phyloP scores from a whole-genome alignment of 1,284 basidiomycete species.

The Trichosporon faecale region DNA sequence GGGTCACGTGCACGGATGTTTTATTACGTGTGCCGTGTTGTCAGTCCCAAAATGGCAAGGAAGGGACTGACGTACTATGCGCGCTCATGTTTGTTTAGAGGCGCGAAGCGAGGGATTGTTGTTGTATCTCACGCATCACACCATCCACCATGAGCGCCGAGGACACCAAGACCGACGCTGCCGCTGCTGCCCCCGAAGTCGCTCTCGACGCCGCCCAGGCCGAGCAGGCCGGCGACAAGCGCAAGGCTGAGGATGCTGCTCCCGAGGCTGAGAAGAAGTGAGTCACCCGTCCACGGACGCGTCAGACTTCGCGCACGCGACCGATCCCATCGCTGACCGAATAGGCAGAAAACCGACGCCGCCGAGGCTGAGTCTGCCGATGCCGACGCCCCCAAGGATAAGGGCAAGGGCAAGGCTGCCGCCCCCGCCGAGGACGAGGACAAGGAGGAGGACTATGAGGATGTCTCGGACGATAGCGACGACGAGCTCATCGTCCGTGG shows the following conservation, averaged over 20 bases:
- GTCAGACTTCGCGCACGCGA: too few species aligned
- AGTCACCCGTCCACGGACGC: slow-evolving; percentile 6
- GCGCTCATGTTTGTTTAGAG: slow-evolving; percentile 5
- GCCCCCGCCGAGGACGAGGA: slow-evolving; percentile 21
- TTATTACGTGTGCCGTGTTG: not conserved
- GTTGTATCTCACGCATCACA: not conserved
- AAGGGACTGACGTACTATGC: not conserved
- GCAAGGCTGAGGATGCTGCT: slow-evolving; percentile 33
- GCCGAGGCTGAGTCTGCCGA: slow-evolving; percentile 17
- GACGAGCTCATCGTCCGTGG: slow-evolving; percentile 36
- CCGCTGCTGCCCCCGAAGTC: slow-evolving; percentile 6
- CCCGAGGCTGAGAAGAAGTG: slow-evolving; percentile 37
- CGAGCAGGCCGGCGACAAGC: slow-evolving; percentile 29
- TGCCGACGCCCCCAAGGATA: slow-evolving; percentile 19
- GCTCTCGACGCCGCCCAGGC: not conserved
- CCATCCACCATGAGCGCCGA: slow-evolving; percentile 26
- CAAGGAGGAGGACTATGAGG: slow-evolving; percentile 26
- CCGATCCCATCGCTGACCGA: not conserved
- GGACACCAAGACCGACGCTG: slow-evolving; percentile 9
- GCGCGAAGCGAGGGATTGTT: not conserved
- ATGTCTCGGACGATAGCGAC: slow-evolving; percentile 33
- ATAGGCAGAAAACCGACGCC: slow-evolving; percentile 34
- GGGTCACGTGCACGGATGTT: not conserved
- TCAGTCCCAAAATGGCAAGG: not conserved
- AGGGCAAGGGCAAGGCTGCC: slow-evolving; percentile 36